Evolutionary conservation across 805 yeast species (phyloP).

Genomic region (Starmerella etchellsii): DNA sequence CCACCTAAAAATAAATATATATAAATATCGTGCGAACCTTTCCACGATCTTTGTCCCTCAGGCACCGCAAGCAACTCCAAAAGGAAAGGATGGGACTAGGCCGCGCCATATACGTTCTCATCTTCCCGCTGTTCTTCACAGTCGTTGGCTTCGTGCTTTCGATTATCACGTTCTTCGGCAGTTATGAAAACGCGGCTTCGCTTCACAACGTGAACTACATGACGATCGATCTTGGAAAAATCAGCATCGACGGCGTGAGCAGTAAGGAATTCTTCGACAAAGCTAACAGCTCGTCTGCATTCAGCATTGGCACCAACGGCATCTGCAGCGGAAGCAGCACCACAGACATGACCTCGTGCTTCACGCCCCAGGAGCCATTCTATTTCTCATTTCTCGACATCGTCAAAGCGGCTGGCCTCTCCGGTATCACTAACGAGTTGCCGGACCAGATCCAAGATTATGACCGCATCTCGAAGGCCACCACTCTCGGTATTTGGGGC

Average conservation of each 20-base stretch:
- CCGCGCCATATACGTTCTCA: conserved; percentile 24
- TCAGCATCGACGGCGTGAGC: conserved; percentile 20
- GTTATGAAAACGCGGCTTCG: conserved; percentile 33
- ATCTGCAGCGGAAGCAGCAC: conserved; percentile 39
- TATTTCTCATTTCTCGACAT: conserved; percentile 40
- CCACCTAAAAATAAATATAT: no score
- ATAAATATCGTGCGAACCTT: no score
- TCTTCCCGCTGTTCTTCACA: conserved; percentile 27
- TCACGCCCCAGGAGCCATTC: conserved; percentile 42
- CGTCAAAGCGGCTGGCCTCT: conserved; percentile 20
- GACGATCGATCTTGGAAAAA: conserved; percentile 33
- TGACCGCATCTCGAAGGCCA: conserved; percentile 32
- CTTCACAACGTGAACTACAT: conserved; percentile 37
- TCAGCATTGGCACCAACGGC: conserved; percentile 51
- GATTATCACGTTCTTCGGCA: conserved; percentile 42
- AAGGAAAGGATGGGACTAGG: conserved; percentile 14
- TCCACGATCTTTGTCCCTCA: no score
- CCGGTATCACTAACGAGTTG: conserved; percentile 25
- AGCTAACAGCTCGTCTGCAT: conserved; percentile 35
- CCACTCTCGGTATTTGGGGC: conserved; percentile 49
- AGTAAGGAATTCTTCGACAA: neutral
- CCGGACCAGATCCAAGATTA: conserved; percentile 44
- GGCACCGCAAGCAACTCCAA: no score
- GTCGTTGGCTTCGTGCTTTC: conserved; percentile 36
- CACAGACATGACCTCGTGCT: conserved; percentile 32